These are phyloP conservation scores for Miscanthus lutarioriparius DNA, from an alignment of 176 grass and related monocot species.

Conservation along the genomic window DNA sequence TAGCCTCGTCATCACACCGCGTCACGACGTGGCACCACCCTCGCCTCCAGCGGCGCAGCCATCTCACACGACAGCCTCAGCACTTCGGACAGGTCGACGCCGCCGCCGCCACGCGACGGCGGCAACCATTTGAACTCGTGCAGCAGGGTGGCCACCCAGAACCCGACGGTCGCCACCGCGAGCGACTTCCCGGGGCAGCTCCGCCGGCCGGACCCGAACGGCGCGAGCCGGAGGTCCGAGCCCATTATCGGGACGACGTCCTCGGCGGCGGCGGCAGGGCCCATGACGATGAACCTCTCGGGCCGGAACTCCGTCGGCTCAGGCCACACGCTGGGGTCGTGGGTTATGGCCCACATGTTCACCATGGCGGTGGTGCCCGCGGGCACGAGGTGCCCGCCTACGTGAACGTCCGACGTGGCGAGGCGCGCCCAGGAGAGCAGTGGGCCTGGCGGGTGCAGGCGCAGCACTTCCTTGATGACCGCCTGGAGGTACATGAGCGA, in stretches of 20 bases:
- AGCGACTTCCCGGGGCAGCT: conserved; percentile 77
- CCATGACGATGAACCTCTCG: conserved; percentile 29
- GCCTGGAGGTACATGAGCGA: conserved; percentile 57
- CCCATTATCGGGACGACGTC: conserved; percentile 43
- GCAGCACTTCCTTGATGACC: conserved; percentile 68
- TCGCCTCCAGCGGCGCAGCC: conserved; percentile 53
- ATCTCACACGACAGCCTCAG: conserved; percentile 82
- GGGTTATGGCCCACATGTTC: conserved; percentile 95
- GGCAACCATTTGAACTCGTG: conserved; percentile 74
- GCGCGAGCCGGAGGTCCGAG: conserved; percentile 68
- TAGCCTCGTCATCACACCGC: neutral
- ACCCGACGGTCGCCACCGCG: conserved; percentile 57
- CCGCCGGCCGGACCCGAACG: conserved; percentile 70
- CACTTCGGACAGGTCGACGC: conserved; percentile 70
- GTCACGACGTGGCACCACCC: conserved; percentile 41
- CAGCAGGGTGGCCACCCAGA: conserved; percentile 60
- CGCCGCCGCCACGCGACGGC: neutral
- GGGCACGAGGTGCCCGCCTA: conserved; percentile 46
- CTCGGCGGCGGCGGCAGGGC: neutral
- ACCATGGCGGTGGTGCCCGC: conserved; percentile 78
- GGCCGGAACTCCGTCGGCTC: conserved; percentile 54
- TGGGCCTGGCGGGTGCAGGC: conserved; percentile 80
- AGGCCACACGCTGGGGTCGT: conserved; percentile 49
- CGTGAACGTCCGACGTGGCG: conserved; percentile 51
- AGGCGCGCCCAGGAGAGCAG: conserved; percentile 84